phyloP scores from a whole-genome alignment of 1,284 basidiomycete species.

The Neolentinus lepideus region DNA sequence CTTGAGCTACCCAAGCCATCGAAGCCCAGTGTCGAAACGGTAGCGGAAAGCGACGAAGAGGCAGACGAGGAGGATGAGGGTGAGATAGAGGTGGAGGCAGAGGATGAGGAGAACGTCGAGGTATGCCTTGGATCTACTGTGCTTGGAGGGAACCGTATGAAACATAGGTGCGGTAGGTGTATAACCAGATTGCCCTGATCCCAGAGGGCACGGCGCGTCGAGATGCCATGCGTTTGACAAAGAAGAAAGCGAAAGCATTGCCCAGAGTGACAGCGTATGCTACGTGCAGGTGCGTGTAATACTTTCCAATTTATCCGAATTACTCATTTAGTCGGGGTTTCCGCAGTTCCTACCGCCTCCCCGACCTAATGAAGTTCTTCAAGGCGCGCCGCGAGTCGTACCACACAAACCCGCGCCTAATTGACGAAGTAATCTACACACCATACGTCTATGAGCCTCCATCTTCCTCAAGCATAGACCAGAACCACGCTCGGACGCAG shows the following conservation, averaged over 20 bases:
- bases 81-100: conserved; percentile 63
- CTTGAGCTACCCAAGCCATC: conserved; percentile 19
- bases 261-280: conserved; percentile 96
- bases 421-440: conserved; percentile 80
- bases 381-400: conserved; percentile 76
- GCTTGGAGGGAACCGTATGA: background rate
- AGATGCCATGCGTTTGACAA: conserved; percentile 85
- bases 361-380: conserved; percentile 84
- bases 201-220: conserved; percentile 90
- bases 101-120: conserved; percentile 48
- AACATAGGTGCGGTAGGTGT: conserved; percentile 43
- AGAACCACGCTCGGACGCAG: conserved; percentile 22
- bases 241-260: conserved; percentile 89
- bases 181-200: conserved; percentile 87
- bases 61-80: conserved; percentile 63
- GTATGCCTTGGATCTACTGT: conserved; percentile 29
- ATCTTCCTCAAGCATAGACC: conserved; percentile 19
- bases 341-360: conserved; percentile 83
- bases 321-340: background rate
- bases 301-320: background rate
- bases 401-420: conserved; percentile 75
- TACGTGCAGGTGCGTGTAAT: conserved; percentile 69
- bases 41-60: conserved; percentile 32
- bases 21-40: conserved; percentile 8
- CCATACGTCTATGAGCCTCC: conserved; percentile 69